These are phyloP conservation scores for Nemania sp. DNA, from an alignment of 2,329 filamentous ascomycete species.

Conservation along the genomic window DNA sequence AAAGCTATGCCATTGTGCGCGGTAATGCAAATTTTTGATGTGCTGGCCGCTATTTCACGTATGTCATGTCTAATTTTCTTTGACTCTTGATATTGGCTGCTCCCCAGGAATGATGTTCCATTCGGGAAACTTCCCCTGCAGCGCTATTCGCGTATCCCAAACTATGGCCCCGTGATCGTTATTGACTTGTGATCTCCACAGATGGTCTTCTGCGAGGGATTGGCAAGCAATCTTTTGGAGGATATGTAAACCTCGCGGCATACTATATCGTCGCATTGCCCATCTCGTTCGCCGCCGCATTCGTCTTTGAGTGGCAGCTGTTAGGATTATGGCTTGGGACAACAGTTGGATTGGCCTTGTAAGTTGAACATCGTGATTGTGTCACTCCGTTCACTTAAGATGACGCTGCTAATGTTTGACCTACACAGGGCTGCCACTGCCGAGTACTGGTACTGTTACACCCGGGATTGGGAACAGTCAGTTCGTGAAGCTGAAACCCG, in stretches of 20 bases:
- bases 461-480: slow-evolving; percentile 66
- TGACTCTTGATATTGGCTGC: neutral
- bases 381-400: neutral
- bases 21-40: slow-evolving; percentile 90
- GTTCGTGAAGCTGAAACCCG: slow-evolving; percentile 65
- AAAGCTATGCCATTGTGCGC: slow-evolving; percentile 82
- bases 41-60: slow-evolving; percentile 78
- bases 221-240: slow-evolving; percentile 88
- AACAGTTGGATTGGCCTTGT: slow-evolving; percentile 76
- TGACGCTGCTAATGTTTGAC: slow-evolving; percentile 17
- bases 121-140: neutral
- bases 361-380: slow-evolving; percentile 49
- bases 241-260: slow-evolving; percentile 85
- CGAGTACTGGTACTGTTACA: slow-evolving; percentile 65
- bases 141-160: neutral
- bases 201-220: slow-evolving; percentile 86
- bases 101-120: no score
- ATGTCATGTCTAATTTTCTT: neutral
- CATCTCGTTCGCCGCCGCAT: slow-evolving; percentile 81
- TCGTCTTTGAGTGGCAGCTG: slow-evolving; percentile 81
- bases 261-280: slow-evolving; percentile 92
- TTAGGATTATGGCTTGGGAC: slow-evolving; percentile 85
- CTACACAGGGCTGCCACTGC: slow-evolving; percentile 60
- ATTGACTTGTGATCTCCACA: slow-evolving; percentile 17
- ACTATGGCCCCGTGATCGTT: neutral